phyloP scores from a whole-genome alignment of 2,329 filamentous ascomycete genomes.

The Clarireedia homoeocarpa region DNA sequence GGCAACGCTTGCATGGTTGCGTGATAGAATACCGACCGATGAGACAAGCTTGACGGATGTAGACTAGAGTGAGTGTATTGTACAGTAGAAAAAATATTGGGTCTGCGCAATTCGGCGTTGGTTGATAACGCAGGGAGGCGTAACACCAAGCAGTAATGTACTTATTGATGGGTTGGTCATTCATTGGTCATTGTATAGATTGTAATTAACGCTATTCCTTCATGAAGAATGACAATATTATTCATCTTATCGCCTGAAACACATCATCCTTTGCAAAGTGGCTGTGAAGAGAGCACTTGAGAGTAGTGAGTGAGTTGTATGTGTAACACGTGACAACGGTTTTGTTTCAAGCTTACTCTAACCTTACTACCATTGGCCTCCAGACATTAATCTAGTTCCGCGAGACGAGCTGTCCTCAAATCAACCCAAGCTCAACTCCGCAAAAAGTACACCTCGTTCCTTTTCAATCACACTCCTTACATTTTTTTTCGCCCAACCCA shows the following conservation, averaged over 20 bases:
- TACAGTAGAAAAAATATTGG: background rate
- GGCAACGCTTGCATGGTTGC: slow-evolving; percentile 71
- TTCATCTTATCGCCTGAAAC: background rate
- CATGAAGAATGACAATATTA: background rate
- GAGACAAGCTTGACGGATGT: slow-evolving; percentile 20
- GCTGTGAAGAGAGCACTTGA: no score
- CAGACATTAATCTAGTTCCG: background rate
- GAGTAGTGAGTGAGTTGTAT: background rate
- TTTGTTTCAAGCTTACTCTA: no score
- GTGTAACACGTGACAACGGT: background rate
- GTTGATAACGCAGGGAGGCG: slow-evolving; percentile 3
- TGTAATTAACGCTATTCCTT: slow-evolving; percentile 11
- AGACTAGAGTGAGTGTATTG: background rate
- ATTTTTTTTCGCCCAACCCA: slow-evolving; percentile 6
- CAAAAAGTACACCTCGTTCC: slow-evolving; percentile 10
- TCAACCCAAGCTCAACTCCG: background rate
- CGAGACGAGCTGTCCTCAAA: slow-evolving; percentile 14
- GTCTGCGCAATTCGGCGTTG: background rate
- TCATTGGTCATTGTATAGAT: slow-evolving; percentile 2
- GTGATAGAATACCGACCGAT: slow-evolving; percentile 60
- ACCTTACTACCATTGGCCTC: background rate
- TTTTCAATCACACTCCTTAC: slow-evolving; percentile 27
- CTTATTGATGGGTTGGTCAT: slow-evolving; percentile 2
- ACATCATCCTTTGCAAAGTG: background rate
- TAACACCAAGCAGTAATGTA: background rate